phyloP scores from a whole-genome alignment of 257 asterid genomes.

The Solanum tarapatanum region DNA sequence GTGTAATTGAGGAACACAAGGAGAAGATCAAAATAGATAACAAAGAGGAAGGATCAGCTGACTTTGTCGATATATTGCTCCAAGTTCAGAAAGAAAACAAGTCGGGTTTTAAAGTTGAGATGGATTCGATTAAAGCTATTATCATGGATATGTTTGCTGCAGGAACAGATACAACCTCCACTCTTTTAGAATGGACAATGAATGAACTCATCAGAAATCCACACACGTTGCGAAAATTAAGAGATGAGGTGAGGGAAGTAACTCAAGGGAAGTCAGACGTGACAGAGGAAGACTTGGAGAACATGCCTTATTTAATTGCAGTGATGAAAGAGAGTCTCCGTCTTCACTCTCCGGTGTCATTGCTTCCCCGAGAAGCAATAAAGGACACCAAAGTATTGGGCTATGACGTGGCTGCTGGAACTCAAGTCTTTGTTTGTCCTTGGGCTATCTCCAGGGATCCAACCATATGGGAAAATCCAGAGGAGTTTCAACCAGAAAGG shows the following conservation, averaged over 20 bases:
- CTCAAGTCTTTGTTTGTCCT: conserved; percentile 22
- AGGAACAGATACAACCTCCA: conserved; percentile 38
- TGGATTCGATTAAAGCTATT: conserved; percentile 23
- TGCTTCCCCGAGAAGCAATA: conserved; percentile 33
- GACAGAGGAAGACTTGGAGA: conserved; percentile 18
- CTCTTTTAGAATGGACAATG: conserved; percentile 27
- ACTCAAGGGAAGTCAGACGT: not conserved
- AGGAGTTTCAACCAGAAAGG: conserved; percentile 41
- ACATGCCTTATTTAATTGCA: conserved; percentile 32
- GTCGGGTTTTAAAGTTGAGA: not conserved
- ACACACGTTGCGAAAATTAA: conserved; percentile 6
- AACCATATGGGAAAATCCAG: conserved; percentile 26
- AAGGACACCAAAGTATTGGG: conserved; percentile 25
- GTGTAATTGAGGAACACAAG: conserved; percentile 11
- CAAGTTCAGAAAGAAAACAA: conserved; percentile 6
- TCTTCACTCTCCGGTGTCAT: conserved; percentile 33
- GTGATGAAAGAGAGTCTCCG: conserved; percentile 34
- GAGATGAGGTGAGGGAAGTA: conserved; percentile 13
- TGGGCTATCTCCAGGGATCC: conserved; percentile 50
- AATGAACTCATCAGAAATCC: conserved; percentile 18
- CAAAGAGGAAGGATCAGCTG: not conserved
- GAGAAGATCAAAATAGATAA: not conserved
- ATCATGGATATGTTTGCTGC: conserved; percentile 40
- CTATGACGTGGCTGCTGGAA: conserved; percentile 23
- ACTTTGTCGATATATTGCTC: conserved; percentile 17